These are phyloP conservation scores for Sugiyamaella lignohabitans DNA, from an alignment of 805 yeast genomes.

Conservation along the genomic window DNA sequence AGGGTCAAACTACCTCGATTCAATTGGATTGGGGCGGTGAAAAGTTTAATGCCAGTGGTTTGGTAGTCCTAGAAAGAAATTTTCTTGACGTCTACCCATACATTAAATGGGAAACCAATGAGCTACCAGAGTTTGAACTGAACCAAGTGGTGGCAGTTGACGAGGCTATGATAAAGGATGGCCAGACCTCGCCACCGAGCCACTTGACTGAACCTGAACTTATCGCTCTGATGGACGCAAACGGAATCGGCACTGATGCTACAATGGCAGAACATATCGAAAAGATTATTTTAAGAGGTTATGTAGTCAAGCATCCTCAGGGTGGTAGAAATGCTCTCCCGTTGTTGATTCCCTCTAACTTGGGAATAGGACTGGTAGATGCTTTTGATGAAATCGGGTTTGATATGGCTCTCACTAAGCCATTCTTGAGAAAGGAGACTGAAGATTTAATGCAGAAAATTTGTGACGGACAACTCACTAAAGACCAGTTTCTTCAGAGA, in stretches of 20 bases:
- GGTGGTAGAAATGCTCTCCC: conserved; percentile 2
- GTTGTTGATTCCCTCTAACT: conserved; percentile 61
- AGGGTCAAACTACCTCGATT: conserved; percentile 60
- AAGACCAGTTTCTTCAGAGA: conserved; percentile 48
- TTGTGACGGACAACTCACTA: conserved; percentile 54
- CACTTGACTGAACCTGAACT: conserved; percentile 88
- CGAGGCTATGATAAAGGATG: conserved; percentile 57
- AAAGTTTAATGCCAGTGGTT: conserved; percentile 62
- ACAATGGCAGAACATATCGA: conserved; percentile 97
- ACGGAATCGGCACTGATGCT: conserved; percentile 98
- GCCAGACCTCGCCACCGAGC: conserved; percentile 74
- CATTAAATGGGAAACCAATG: conserved; percentile 61
- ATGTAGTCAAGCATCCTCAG: conserved; percentile 30
- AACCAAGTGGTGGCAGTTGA: conserved; percentile 53
- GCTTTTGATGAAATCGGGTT: conserved; percentile 79
- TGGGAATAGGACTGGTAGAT: conserved; percentile 82
- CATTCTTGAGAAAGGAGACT: conserved; percentile 71
- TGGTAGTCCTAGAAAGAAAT: conserved; percentile 65
- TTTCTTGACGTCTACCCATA: conserved; percentile 77
- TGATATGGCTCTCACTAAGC: conserved; percentile 76
- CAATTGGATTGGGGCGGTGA: conserved; percentile 75
- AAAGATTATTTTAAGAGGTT: conserved; percentile 62
- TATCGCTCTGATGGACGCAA: conserved; percentile 89
- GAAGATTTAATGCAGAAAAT: conserved; percentile 63
- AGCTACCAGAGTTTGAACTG: conserved; percentile 55